phyloP scores from a whole-genome alignment of 306 rosid species.

The Nissolia schottii region DNA sequence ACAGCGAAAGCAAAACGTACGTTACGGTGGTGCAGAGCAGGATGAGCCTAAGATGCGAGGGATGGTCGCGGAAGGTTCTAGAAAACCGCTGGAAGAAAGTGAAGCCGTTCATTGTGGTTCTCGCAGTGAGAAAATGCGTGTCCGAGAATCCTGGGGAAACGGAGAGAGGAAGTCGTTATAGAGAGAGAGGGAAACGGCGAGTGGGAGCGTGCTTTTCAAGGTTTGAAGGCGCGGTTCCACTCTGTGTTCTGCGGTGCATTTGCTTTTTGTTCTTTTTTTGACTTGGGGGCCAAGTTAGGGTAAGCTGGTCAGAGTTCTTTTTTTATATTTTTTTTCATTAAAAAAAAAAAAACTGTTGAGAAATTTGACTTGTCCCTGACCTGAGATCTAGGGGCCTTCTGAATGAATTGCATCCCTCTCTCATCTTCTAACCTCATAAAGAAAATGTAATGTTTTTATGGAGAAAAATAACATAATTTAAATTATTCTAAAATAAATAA shows the following conservation, averaged over 20 bases:
- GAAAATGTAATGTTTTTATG: no score
- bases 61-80: slow-evolving; percentile 42
- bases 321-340: not conserved
- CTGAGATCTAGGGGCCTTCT: not conserved
- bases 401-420: no score
- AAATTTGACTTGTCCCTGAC: not conserved
- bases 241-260: not conserved
- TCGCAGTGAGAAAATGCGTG: not conserved
- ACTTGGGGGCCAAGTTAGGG: slow-evolving; percentile 47
- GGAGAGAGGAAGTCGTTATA: not conserved
- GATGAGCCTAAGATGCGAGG: slow-evolving; percentile 49
- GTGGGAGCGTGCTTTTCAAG: not conserved
- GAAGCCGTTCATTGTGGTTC: slow-evolving; percentile 35
- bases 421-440: no score
- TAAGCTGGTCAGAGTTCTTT: no score
- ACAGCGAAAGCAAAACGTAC: slow-evolving; percentile 26
- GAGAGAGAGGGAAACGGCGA: slow-evolving; percentile 8
- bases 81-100: slow-evolving; percentile 43
- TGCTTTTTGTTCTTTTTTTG: slow-evolving; percentile 9
- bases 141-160: slow-evolving; percentile 21
- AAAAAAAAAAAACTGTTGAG: no score
- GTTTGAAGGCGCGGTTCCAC: not conserved
- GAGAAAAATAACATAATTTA: no score
- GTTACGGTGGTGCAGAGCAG: slow-evolving; percentile 67
- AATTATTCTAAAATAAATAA: no score